phyloP scores from a whole-genome alignment of 345 rosid species.

The Mangifera indica region DNA sequence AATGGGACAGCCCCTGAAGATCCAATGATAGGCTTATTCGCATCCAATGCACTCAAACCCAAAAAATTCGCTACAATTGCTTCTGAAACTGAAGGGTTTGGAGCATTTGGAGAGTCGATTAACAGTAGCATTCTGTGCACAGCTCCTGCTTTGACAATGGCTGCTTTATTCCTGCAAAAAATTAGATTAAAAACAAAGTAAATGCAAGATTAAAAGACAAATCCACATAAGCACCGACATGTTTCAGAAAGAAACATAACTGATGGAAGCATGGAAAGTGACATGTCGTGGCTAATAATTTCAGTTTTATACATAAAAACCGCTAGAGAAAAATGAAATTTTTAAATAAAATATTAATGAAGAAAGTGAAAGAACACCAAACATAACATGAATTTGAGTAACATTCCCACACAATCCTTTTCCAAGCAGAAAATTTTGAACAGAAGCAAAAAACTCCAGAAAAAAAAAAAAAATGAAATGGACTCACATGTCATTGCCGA shows the following conservation, averaged over 20 bases:
- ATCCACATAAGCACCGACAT: slow-evolving; percentile 9
- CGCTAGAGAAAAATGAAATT: not conserved
- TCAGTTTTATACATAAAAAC: slow-evolving; percentile 6
- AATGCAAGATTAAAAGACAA: not conserved
- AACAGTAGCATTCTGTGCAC: slow-evolving; percentile 90
- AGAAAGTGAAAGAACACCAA: not conserved
- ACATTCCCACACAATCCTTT: not conserved
- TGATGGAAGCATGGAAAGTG: slow-evolving; percentile 36
- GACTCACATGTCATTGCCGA: slow-evolving; percentile 85
- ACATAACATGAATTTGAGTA: not conserved
- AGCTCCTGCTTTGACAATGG: slow-evolving; percentile 96
- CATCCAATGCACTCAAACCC: slow-evolving; percentile 86
- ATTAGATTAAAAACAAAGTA: slow-evolving; percentile 5
- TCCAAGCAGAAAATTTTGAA: not conserved
- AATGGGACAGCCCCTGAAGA: slow-evolving; percentile 85
- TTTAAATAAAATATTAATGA: not conserved
- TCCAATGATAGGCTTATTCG: slow-evolving; percentile 86
- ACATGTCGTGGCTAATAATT: slow-evolving; percentile 33
- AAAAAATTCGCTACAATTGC: slow-evolving; percentile 90
- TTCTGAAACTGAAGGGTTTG: slow-evolving; percentile 57
- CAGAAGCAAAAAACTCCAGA: no score
- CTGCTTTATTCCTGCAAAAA: slow-evolving; percentile 88
- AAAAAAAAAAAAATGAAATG: not conserved
- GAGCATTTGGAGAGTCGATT: slow-evolving; percentile 54
- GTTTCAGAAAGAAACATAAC: slow-evolving; percentile 25